Percentiles rank a stretch among this genome's conserved stretches.
Conservation (phyloP, 306 rosid genomes). For the Arachis stenosperma region DNA sequence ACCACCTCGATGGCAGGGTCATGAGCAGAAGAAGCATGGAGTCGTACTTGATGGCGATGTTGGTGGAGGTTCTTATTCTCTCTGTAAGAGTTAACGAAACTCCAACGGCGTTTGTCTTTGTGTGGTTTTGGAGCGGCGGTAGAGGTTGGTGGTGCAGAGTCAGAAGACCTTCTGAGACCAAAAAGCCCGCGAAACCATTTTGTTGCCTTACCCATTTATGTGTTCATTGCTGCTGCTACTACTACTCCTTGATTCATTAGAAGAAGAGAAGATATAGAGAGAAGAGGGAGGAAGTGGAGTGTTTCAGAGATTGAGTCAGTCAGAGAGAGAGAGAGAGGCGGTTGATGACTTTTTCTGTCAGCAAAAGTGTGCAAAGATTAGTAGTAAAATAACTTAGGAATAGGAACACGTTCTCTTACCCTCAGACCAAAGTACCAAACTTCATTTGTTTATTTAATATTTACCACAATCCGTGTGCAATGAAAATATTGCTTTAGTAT, state of each 20-base stretch:
- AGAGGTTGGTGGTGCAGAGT: slow-evolving; percentile 8
- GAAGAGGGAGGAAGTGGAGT: not conserved
- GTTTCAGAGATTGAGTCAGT: not conserved
- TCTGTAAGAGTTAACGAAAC: slow-evolving; percentile 64
- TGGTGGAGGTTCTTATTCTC: slow-evolving; percentile 43
- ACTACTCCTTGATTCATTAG: not conserved
- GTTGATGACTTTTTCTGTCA: slow-evolving; percentile 29
- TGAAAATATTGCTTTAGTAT: no score
- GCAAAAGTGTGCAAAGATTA: slow-evolving; percentile 27
- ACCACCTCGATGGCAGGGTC: slow-evolving; percentile 26
- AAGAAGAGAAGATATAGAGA: no score
- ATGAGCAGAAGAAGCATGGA: not conserved
- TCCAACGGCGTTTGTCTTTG: slow-evolving; percentile 68
- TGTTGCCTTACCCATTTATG: slow-evolving; percentile 74
- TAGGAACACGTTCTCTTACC: not conserved
- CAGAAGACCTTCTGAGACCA: slow-evolving; percentile 46
- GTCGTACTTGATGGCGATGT: not conserved
- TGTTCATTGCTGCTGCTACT: not conserved
- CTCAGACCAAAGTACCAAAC: not conserved
- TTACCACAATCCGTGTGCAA: no score
- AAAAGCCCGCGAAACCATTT: slow-evolving; percentile 77
- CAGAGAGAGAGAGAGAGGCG: not conserved
- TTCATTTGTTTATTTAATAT: no score
- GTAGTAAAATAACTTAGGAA: not conserved
- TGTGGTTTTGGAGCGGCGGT: slow-evolving; percentile 43